A percentile compares a stretch with the other conserved stretches of the same genome.
Conservation (phyloP, 176 grass and related monocot species). For the Thinopyrum elongatum region DNA sequence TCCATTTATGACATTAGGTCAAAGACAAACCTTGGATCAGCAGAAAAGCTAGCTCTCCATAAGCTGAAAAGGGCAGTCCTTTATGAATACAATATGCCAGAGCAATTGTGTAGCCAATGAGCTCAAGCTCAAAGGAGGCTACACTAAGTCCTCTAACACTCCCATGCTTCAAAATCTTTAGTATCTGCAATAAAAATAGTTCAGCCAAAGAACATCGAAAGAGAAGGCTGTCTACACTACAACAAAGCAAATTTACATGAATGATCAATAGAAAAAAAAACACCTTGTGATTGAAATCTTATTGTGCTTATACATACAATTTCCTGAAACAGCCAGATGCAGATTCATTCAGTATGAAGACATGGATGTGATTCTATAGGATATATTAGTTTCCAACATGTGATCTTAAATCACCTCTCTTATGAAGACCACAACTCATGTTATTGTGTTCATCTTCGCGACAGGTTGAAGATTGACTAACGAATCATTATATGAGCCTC, state of each 20-base stretch:
- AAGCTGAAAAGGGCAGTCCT: conserved; percentile 90
- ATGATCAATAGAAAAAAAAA: neutral
- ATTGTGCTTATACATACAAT: neutral
- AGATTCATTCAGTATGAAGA: neutral
- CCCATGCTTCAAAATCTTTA: conserved; percentile 81
- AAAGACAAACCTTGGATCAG: conserved; percentile 77
- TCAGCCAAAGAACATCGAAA: neutral
- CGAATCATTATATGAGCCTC: neutral
- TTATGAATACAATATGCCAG: conserved; percentile 98
- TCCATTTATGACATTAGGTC: neutral
- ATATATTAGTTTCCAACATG: neutral
- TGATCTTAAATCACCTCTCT: neutral
- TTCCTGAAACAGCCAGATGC: neutral
- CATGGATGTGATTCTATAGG: neutral
- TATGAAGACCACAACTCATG: neutral
- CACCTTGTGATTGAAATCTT: neutral
- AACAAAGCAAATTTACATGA: neutral
- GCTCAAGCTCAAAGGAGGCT: conserved; percentile 87
- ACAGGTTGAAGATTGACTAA: neutral
- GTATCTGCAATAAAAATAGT: conserved; percentile 52
- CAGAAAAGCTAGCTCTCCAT: conserved; percentile 91
- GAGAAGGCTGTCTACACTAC: neutral
- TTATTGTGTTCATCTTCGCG: conserved; percentile 5
- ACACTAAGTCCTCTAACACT: conserved; percentile 93
- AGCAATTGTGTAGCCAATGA: conserved; percentile 94